These are phyloP conservation scores for Breynia disticha DNA, from an alignment of 441 rosid genomes.

Conservation along the genomic window DNA sequence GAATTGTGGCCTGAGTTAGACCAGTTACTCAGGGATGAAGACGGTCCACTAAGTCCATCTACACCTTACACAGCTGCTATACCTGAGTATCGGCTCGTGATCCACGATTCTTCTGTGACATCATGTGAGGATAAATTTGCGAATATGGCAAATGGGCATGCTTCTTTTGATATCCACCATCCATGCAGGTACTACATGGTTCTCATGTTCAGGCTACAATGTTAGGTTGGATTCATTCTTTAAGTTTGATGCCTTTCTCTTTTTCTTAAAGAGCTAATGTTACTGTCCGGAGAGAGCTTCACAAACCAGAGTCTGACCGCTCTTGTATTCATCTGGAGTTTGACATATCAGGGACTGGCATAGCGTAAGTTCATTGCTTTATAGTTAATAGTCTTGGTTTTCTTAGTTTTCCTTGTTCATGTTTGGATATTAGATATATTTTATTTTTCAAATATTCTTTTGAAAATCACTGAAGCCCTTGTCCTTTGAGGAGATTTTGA, in stretches of 20 bases:
- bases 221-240: constrained; percentile 15
- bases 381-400: background rate
- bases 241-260: constrained; percentile 11
- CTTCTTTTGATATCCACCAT: constrained; percentile 62
- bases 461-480: too few relatives aligned
- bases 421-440: too few relatives aligned
- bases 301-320: constrained; percentile 79
- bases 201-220: background rate
- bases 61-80: constrained; percentile 69
- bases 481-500: too few relatives aligned
- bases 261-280: constrained; percentile 58
- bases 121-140: constrained; percentile 26
- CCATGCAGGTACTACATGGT: constrained; percentile 61
- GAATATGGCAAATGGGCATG: constrained; percentile 51
- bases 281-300: constrained; percentile 72
- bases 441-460: too few relatives aligned
- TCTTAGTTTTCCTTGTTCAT: background rate
- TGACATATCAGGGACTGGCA: constrained; percentile 58
- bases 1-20: constrained; percentile 79
- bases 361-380: constrained; percentile 42
- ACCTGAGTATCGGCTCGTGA: constrained; percentile 44
- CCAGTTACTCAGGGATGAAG: constrained; percentile 64
- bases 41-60: constrained; percentile 45
- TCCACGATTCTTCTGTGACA: constrained; percentile 40
- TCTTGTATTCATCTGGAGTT: constrained; percentile 95